Percentiles rank a stretch among this genome's conserved stretches.
These are phyloP conservation scores for Monosporozyma unispora DNA, from an alignment of 805 yeast species.

Conservation along the genomic window DNA sequence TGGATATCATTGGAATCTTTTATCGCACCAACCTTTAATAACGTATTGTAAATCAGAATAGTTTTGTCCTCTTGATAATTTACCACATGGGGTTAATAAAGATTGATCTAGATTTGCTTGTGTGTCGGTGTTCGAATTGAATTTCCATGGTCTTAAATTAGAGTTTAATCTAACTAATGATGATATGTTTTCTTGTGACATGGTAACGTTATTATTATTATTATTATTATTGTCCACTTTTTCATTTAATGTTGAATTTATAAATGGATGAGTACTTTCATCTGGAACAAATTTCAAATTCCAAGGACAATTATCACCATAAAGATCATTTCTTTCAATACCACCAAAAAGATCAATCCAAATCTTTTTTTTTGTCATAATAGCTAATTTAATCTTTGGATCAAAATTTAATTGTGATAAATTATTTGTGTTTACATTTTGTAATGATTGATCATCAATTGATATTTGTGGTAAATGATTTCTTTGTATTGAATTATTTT, in stretches of 20 bases:
- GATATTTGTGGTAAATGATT: slow-evolving; percentile 24
- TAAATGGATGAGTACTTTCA: background rate
- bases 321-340: slow-evolving; percentile 20
- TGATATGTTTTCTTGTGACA: background rate
- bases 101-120: background rate
- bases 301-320: slow-evolving; percentile 24
- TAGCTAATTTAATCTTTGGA: slow-evolving; percentile 23
- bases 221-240: no score
- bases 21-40: slow-evolving; percentile 30
- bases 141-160: slow-evolving; percentile 22
- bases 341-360: slow-evolving; percentile 25
- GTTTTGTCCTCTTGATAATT: slow-evolving; percentile 13
- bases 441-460: slow-evolving; percentile 24
- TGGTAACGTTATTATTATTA: no score
- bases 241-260: no score
- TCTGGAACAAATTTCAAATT: slow-evolving; percentile 14
- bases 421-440: slow-evolving; percentile 9
- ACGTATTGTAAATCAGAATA: slow-evolving; percentile 24
- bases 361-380: slow-evolving; percentile 25
- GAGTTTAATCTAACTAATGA: slow-evolving; percentile 22
- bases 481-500: slow-evolving; percentile 17
- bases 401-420: slow-evolving; percentile 11
- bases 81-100: slow-evolving; percentile 23
- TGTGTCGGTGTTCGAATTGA: background rate
- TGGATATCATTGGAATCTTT: slow-evolving; percentile 12